phyloP scores from a whole-genome alignment of 306 rosid species.

The Elaeagnus macrophylla region DNA sequence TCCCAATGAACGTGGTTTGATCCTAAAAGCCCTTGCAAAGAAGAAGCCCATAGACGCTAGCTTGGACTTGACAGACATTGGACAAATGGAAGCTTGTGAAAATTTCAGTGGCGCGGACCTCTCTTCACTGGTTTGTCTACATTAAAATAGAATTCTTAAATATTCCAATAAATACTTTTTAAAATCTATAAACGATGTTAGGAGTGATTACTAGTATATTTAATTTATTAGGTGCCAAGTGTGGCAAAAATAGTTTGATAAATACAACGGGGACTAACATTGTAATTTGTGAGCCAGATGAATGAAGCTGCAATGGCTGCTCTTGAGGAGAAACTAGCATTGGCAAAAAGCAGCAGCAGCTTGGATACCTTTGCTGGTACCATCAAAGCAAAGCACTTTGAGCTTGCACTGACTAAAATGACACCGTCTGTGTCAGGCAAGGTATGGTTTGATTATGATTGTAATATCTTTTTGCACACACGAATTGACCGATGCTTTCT shows the following conservation, averaged over 20 bases:
- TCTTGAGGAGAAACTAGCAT: constrained; percentile 35
- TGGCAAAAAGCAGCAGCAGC: constrained; percentile 18
- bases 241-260: not conserved
- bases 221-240: not conserved
- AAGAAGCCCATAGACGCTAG: constrained; percentile 45
- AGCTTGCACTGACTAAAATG: constrained; percentile 13
- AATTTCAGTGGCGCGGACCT: constrained; percentile 84
- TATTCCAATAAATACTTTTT: no score
- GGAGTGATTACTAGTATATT: not conserved
- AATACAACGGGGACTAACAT: not conserved
- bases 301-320: constrained; percentile 67
- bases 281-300: constrained; percentile 37
- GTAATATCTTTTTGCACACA: not conserved
- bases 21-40: constrained; percentile 63
- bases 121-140: constrained; percentile 51
- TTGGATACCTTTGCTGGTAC: not conserved
- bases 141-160: not conserved
- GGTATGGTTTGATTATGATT: not conserved
- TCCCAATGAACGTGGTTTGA: constrained; percentile 44
- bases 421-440: constrained; percentile 14
- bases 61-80: constrained; percentile 51
- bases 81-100: constrained; percentile 53
- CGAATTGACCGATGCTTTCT: not conserved
- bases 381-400: constrained; percentile 21
- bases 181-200: not conserved